These are phyloP conservation scores for Jamesozyma hellenica DNA, from an alignment of 805 yeast genomes.

Conservation along the genomic window DNA sequence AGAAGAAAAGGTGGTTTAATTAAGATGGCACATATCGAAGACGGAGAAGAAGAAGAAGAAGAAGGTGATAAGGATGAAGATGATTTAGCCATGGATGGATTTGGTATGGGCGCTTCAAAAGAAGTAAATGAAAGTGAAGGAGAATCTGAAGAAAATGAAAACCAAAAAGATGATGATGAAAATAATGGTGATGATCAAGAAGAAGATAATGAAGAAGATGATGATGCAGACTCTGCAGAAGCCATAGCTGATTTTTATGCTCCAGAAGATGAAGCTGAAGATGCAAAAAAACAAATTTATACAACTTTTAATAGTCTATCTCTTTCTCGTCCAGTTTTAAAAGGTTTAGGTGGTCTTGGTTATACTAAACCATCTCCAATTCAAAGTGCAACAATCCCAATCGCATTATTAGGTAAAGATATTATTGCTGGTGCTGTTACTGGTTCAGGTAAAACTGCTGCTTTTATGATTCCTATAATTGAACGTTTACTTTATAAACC, in stretches of 20 bases:
- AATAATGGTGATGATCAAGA: conserved; percentile 22
- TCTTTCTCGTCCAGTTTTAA: conserved; percentile 81
- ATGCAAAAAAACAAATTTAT: conserved; percentile 44
- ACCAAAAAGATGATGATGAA: conserved; percentile 15
- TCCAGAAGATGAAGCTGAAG: conserved; percentile 42
- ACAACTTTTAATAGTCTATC: conserved; percentile 65
- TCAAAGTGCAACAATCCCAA: conserved; percentile 88
- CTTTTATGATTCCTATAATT: conserved; percentile 89
- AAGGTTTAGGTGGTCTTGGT: conserved; percentile 71
- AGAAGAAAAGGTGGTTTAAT: conserved; percentile 75
- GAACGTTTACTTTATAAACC: conserved; percentile 90
- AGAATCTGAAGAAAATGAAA: conserved; percentile 25
- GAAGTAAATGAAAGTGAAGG: conserved; percentile 25
- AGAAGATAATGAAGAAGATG: conserved; percentile 21
- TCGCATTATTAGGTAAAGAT: conserved; percentile 88
- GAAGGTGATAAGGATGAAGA: conserved; percentile 23
- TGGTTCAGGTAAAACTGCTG: conserved; percentile 99
- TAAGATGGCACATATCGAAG: conserved; percentile 40
- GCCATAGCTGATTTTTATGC: conserved; percentile 76
- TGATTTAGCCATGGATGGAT: conserved; percentile 32
- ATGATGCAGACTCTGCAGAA: conserved; percentile 45
- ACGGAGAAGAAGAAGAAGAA: conserved; percentile 28
- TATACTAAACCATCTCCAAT: conserved; percentile 88
- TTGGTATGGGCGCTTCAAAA: conserved; percentile 30
- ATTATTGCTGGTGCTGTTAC: conserved; percentile 98